Base-by-base conservation (phyloP, 495 filamentous ascomycete species). In the Trichoderma asperelloides region DNA sequence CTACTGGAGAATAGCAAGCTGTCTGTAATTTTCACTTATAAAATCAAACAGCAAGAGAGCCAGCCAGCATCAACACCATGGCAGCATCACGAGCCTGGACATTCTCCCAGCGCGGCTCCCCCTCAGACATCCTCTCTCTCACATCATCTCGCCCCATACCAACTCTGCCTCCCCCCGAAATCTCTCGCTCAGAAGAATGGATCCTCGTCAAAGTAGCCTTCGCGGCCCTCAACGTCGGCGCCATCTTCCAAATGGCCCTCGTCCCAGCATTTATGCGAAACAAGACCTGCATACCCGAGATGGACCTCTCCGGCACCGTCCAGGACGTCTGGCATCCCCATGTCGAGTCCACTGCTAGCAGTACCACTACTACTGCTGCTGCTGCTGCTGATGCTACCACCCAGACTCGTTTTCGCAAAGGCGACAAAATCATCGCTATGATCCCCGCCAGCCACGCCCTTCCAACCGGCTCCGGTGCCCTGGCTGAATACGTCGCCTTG, bases 201-300 rank as follows among this genome's bases (percentile, higher is more conserved):
- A 68, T 81, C 66, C 74, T 78, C 28, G 63, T 82, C 65, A 70
- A 71, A 63, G 68, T 79, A 39, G 67, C 71, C 65, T 71, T 80
- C 71, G 74, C 77, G 5, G 72, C 75, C 41, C 75, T 82, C 63
- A 78, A 78, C 71, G 77, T 78, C 21, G 78, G 74, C 67, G 75
- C 71, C n/a, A 69, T 73, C 18, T 70, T 81, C 45, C 60, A 74
- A 64, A 74, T 79, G 68, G 47, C 70, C 30, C 49, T 76, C 62
- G 57, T 76, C 16, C 80, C 79, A 18, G 66, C 69, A 63, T 18
- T 77, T 66, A 43, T 78, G 49, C 77, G 76, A 33, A 67, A 65
- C 23, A 69, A 64, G 13, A 72, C 74, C n/a, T 69, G 73, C 15
- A 70, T 75, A 33, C 77, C 80, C 1, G 73, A 76, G 33, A 70